Evolutionary conservation across 257 asterid species (phyloP).

Genomic region (Rubia yunnanensis): DNA sequence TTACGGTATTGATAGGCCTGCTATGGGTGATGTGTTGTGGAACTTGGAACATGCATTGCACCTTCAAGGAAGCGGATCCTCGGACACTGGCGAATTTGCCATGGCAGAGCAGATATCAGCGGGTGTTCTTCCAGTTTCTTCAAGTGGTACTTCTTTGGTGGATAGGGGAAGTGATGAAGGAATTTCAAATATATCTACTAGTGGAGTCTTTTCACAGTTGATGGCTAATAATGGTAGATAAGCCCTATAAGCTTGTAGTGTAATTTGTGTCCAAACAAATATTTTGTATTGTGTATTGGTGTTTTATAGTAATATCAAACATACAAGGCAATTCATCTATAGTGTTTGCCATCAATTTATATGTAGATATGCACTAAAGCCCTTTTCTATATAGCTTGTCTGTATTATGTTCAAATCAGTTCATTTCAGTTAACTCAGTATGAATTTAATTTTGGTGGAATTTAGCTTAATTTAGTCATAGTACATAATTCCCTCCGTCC

Average conservation of each 20-base stretch:
- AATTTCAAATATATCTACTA: slow-evolving; percentile 8
- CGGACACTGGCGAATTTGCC: neutral
- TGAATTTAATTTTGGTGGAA: too few species aligned
- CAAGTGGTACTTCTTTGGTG: neutral
- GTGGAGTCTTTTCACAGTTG: slow-evolving; percentile 12
- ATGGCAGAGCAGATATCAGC: neutral
- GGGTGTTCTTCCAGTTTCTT: neutral
- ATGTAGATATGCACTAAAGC: too few species aligned
- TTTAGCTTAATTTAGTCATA: too few species aligned
- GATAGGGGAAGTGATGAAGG: slow-evolving; percentile 1
- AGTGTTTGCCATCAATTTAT: too few species aligned
- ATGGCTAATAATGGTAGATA: slow-evolving; percentile 5
- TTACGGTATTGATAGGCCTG: slow-evolving; percentile 7
- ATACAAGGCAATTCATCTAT: too few species aligned
- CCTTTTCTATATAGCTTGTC: too few species aligned
- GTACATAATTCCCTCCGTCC: too few species aligned
- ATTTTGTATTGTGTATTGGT: neutral
- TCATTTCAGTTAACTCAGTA: too few species aligned
- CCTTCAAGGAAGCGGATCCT: slow-evolving; percentile 6
- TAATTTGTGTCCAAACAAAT: neutral
- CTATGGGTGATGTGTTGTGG: slow-evolving; percentile 11
- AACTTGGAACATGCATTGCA: slow-evolving; percentile 7
- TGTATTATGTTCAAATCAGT: too few species aligned
- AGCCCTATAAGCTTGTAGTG: neutral
- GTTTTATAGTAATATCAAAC: neutral